Percentiles rank a stretch among this genome's conserved stretches.
phyloP scores from a whole-genome alignment of 139 green algal genomes.

The Chlorella sp. region DNA sequence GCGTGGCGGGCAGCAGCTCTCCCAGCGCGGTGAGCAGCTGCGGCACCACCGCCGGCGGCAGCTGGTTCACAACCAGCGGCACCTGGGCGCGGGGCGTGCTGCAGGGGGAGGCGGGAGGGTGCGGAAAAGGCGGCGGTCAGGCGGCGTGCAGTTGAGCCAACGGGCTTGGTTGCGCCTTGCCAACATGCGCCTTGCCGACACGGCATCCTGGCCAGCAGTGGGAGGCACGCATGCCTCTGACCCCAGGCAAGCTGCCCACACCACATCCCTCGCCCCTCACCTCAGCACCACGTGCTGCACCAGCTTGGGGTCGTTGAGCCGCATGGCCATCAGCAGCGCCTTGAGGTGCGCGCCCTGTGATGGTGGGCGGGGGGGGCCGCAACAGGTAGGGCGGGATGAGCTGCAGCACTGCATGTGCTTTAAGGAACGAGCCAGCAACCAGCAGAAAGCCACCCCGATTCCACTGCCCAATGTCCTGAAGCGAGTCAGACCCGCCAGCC shows the following conservation, averaged over 20 bases:
- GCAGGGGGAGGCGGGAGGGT: not conserved
- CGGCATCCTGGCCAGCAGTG: no score
- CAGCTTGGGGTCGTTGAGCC: conserved; percentile 75
- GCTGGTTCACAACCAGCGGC: conserved; percentile 43
- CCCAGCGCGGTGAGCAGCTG: conserved; percentile 65
- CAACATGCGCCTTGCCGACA: not conserved
- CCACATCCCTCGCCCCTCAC: not conserved
- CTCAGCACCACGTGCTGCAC: conserved; percentile 48
- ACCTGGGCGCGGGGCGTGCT: conserved; percentile 44
- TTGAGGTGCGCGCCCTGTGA: conserved; percentile 51
- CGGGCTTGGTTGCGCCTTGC: not conserved
- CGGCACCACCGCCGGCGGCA: conserved; percentile 65
- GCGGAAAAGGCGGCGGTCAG: not conserved
- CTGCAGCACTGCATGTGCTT: no score
- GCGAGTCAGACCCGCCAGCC: no score
- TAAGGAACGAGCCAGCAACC: no score
- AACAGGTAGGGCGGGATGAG: not conserved
- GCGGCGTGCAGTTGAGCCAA: not conserved
- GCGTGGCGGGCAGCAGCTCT: conserved; percentile 56
- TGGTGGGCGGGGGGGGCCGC: not conserved
- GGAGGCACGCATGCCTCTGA: no score
- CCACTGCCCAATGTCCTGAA: no score
- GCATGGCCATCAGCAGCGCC: conserved; percentile 83
- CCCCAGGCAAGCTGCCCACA: not conserved
- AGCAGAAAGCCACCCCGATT: no score